Percentiles rank a stretch among this genome's conserved stretches.
These are phyloP conservation scores for Cyamopsis tetragonoloba DNA, from an alignment of 306 rosid species.

Conservation along the genomic window DNA sequence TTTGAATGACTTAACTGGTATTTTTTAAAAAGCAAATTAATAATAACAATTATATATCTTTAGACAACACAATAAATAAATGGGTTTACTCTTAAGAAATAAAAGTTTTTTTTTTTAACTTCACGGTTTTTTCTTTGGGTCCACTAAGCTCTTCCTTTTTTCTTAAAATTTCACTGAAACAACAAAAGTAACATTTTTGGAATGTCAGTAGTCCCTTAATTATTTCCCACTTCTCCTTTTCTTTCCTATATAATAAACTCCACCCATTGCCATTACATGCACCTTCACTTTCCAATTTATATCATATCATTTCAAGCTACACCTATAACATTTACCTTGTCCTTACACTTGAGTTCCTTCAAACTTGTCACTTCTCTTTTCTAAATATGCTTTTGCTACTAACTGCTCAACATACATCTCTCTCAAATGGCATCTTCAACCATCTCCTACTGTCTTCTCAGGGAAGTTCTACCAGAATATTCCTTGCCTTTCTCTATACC, in stretches of 20 bases:
- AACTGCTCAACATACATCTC: constrained; percentile 26
- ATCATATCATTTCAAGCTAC: constrained; percentile 44
- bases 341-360: neutral
- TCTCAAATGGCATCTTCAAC: constrained; percentile 14
- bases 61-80: no score
- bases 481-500: constrained; percentile 15
- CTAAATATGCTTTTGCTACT: constrained; percentile 27
- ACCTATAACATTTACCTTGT: neutral
- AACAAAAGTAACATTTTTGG: constrained; percentile 42
- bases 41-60: no score
- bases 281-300: constrained; percentile 36
- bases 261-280: constrained; percentile 27
- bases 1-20: no score
- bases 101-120: no score
- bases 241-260: constrained; percentile 37
- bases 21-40: no score
- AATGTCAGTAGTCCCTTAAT: constrained; percentile 37
- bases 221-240: constrained; percentile 20
- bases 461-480: neutral
- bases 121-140: constrained; percentile 31
- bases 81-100: no score
- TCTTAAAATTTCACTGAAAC: constrained; percentile 32
- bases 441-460: neutral
- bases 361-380: constrained; percentile 35
- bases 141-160: constrained; percentile 28